phyloP scores from a whole-genome alignment of 2,329 filamentous ascomycete genomes.

The Bimuria novae-zelandiae region DNA sequence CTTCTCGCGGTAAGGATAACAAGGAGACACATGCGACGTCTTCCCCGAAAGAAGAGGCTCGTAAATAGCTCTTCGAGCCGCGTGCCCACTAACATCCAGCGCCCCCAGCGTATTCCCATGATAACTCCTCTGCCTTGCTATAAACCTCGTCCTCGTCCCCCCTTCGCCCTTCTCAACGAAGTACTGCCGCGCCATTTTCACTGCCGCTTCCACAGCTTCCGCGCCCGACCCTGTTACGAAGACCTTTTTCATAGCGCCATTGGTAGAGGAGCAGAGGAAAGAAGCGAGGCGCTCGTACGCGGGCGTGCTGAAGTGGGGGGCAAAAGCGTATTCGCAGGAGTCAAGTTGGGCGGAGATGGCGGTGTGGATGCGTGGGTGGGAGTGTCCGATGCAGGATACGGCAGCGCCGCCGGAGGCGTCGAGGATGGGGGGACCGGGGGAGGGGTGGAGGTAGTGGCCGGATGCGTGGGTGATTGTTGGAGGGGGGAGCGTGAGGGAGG shows the following conservation, averaged over 20 bases:
- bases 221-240: conserved; percentile 62
- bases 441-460: neutral
- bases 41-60: conserved; percentile 61
- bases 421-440: conserved; percentile 40
- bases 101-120: conserved; percentile 72
- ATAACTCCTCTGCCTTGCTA: conserved; percentile 66
- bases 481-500: neutral
- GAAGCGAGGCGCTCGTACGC: conserved; percentile 57
- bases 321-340: conserved; percentile 56
- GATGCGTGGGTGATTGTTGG: neutral
- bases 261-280: conserved; percentile 53
- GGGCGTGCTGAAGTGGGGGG: conserved; percentile 57
- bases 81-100: conserved; percentile 65
- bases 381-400: conserved; percentile 73
- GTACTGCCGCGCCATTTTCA: conserved; percentile 58
- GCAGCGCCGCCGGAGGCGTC: conserved; percentile 74
- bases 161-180: conserved; percentile 56
- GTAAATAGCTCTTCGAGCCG: conserved; percentile 63
- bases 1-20: conserved; percentile 65
- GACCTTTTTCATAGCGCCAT: conserved; percentile 56
- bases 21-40: conserved; percentile 67
- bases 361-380: conserved; percentile 67
- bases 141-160: conserved; percentile 61
- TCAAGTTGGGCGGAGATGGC: conserved; percentile 22
- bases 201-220: conserved; percentile 53